Conservation (phyloP, 2,329 filamentous ascomycete genomes). For the Alternaria brassicae region DNA sequence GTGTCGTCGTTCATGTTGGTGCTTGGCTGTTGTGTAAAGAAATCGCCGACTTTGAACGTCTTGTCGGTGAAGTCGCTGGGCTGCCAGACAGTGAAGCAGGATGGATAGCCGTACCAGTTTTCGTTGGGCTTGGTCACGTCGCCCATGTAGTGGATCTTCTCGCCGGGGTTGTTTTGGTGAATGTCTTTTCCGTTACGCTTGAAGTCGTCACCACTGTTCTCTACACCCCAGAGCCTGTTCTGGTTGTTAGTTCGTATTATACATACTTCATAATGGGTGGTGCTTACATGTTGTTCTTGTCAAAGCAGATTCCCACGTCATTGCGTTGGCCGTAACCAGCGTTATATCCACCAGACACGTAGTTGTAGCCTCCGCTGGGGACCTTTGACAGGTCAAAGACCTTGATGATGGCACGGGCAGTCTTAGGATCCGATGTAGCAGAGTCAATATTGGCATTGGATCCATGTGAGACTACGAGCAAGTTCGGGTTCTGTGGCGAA, state of each 20-base stretch:
- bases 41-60: constrained; percentile 57
- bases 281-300: constrained; percentile 57
- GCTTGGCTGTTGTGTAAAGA: constrained; percentile 45
- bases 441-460: constrained; percentile 68
- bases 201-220: constrained; percentile 73
- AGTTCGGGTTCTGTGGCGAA: constrained; percentile 60
- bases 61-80: constrained; percentile 57
- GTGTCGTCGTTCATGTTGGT: constrained; percentile 55
- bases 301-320: constrained; percentile 66
- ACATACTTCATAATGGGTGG: constrained; percentile 35
- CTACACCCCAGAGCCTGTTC: constrained; percentile 59
- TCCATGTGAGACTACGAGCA: constrained; percentile 70
- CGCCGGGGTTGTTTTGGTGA: constrained; percentile 72
- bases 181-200: constrained; percentile 66
- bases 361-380: constrained; percentile 53
- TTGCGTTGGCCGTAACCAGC: constrained; percentile 74
- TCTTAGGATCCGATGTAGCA: constrained; percentile 56
- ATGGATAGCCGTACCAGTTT: constrained; percentile 73
- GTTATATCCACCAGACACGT: constrained; percentile 58
- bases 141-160: constrained; percentile 76
- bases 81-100: constrained; percentile 72
- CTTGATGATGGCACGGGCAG: constrained; percentile 70
- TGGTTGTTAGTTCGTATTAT: not conserved
- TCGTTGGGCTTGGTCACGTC: constrained; percentile 54
- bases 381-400: constrained; percentile 61